phyloP scores from a whole-genome alignment of 1,284 basidiomycete genomes.

The Papiliotrema laurentii region DNA sequence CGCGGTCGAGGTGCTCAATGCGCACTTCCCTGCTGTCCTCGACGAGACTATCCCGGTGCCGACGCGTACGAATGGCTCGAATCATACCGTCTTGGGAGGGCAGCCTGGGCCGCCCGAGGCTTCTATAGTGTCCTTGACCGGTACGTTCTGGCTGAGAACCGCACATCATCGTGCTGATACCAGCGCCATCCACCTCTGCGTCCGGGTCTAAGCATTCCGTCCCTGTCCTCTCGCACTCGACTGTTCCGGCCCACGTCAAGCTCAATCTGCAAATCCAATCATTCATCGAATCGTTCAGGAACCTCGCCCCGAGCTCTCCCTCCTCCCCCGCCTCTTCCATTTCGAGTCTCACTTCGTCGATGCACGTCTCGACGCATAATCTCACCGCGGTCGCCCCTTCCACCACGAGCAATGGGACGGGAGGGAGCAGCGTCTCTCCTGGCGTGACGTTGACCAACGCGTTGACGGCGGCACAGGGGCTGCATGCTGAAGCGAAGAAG shows the following conservation, averaged over 20 bases:
- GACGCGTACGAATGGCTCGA: no score
- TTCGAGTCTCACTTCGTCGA: conserved; percentile 21
- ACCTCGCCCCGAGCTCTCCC: conserved; percentile 20
- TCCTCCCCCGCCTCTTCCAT: conserved; percentile 27
- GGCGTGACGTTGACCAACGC: conserved; percentile 25
- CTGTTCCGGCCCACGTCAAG: conserved; percentile 32
- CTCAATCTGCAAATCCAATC: conserved; percentile 43
- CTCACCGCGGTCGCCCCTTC: background rate
- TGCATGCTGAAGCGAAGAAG: conserved; percentile 38
- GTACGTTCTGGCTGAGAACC: background rate
- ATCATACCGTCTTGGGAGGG: no score
- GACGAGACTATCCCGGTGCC: conserved; percentile 4
- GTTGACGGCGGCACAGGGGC: conserved; percentile 31
- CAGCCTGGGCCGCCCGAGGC: no score
- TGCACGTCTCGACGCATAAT: conserved; percentile 6
- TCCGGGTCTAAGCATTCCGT: conserved; percentile 11
- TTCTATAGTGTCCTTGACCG: background rate
- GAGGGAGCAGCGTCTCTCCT: background rate
- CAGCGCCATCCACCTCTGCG: background rate
- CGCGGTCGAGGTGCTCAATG: conserved; percentile 32
- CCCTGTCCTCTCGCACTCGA: conserved; percentile 27
- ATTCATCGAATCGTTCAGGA: conserved; percentile 35
- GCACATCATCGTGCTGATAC: background rate
- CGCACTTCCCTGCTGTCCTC: conserved; percentile 37
- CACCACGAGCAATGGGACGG: background rate